Base-by-base conservation (phyloP, 1,139 yeast species). In the Sporopachydermia cereana region DNA sequence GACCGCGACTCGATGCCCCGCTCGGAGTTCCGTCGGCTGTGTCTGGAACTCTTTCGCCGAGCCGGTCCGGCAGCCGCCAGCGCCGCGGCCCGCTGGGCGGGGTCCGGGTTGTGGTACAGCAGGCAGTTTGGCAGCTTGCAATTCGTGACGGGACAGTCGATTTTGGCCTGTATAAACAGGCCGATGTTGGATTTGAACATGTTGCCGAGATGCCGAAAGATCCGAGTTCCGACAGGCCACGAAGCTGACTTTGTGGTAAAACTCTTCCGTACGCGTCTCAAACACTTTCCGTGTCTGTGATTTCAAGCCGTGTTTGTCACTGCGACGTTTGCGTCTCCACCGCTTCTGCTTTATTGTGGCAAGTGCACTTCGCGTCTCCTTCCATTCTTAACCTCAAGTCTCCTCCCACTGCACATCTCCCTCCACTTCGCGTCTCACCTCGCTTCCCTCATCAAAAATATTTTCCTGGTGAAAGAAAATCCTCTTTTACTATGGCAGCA, bases 51-150 rank as follows among this genome's bases (percentile, higher is more conserved):
- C 9, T 20, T 5, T 34, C 39, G 9, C 9, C 9, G 18, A 12
- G 12, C 9, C 18, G 22, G 9, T 16, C 9, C 17, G 22, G 39
- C 39, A 5, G 18, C 18, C 12, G 39, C 39, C 9, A 34, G 39
- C 9, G 39, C 39, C 39, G 22, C 18, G 22, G 39, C 39, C 17
- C 39, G 18, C 12, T 12, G 20, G 12, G 18, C 39, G 12, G 39
- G 22, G 39, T 34, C 39, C 12, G 39, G 39, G 17, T 34, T 34
- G 17, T 34, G 39, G 39, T 16, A 34, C 22, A 34, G n/a, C 7
- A 34, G 39, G 22, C 39, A 34, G n/a, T 34, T 34, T 21, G 39
- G 39, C 5, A 34, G 22, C 22, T 34, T 34, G 39, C 18, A 34
- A n/a, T 34, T 34, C 18, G 39, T n/a, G 22, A 20, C n/a, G 17